These are phyloP conservation scores for Penicillium sumatraense DNA, from an alignment of 2,329 filamentous ascomycete genomes.

Conservation along the genomic window DNA sequence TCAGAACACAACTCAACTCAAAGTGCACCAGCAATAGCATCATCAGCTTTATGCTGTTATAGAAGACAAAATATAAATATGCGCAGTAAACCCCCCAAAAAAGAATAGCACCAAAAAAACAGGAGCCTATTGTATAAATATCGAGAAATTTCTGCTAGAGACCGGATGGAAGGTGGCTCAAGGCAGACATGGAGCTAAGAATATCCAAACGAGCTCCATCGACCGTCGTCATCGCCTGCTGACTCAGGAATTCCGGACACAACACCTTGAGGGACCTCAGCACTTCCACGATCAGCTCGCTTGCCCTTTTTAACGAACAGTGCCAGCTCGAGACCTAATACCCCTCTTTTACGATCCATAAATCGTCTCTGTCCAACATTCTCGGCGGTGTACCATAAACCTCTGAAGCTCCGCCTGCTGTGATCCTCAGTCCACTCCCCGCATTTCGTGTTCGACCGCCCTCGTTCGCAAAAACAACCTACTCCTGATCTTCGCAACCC, in stretches of 20 bases:
- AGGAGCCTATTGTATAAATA: constrained; percentile 9
- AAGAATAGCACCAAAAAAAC: too few species aligned
- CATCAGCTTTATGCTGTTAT: too few species aligned
- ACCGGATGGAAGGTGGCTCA: neutral
- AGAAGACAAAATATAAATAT: too few species aligned
- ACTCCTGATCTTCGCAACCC: too few species aligned
- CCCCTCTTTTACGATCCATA: neutral
- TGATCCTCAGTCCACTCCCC: constrained; percentile 23
- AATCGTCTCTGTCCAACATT: neutral
- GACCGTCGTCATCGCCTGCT: constrained; percentile 26
- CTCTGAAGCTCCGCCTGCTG: constrained; percentile 6
- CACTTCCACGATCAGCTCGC: constrained; percentile 7
- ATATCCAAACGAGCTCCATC: constrained; percentile 15
- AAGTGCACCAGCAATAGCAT: too few species aligned
- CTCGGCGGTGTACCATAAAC: neutral
- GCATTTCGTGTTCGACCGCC: constrained; percentile 21
- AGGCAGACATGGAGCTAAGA: constrained; percentile 20
- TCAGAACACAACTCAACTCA: too few species aligned
- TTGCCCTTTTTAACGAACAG: neutral
- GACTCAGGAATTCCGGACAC: constrained; percentile 22
- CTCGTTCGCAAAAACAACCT: constrained; percentile 6
- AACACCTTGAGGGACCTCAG: constrained; percentile 8
- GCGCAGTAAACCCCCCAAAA: too few species aligned
- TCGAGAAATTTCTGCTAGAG: too few species aligned
- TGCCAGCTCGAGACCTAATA: neutral